Base-by-base conservation (phyloP, 345 rosid genomes). In the Arabis hirsuta region DNA sequence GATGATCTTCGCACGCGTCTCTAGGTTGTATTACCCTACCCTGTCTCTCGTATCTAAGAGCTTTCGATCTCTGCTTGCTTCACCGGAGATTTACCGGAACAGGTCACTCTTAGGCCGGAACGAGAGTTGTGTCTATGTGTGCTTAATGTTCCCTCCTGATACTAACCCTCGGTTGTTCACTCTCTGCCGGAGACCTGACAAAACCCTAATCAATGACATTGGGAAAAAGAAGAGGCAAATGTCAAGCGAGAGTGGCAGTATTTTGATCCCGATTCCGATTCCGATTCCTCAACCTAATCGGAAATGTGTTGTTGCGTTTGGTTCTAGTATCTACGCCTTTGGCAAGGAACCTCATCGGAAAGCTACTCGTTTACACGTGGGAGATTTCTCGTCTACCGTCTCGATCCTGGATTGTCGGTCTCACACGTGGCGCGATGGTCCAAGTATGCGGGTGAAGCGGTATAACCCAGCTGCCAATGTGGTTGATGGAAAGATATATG, bases 341-440 rank as follows among this genome's bases (percentile, higher is more conserved):
- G 16, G 16, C 16, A 16, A 16, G 16, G 16, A 16, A 16, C 16
- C 16, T 16, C 0, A 16, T 16, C 16, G 16, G 16, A 16, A 16
- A 16, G 16, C 16, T 16, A 16, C 16, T 16, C 16, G 16, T 16
- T 16, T 16, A 16, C 16, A 16, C 16, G 16, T 16, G 7, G 91
- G 79, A 1, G 52, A 81, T 9, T 87, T 86, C 8, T 84, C 88
- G 9, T 20, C 89, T 9, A 82, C 67, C 51, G 90, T 87, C 11
- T 91, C 89, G 84, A 52, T 79, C 13, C 81, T 91, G 13, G 92
- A 91, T 58, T 87, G 91, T 81, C 83, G 86, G 12, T 58, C 73
- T 52, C 77, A 84, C 82, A 69, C 69, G 11, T 91, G 96, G 96
- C 75, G 69, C 34, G 47, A 72, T 3, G 80, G 74, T 36, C 87